Evolutionary conservation across 1,139 yeast species (phyloP).

Genomic region (Scheffersomyces insectosa): DNA sequence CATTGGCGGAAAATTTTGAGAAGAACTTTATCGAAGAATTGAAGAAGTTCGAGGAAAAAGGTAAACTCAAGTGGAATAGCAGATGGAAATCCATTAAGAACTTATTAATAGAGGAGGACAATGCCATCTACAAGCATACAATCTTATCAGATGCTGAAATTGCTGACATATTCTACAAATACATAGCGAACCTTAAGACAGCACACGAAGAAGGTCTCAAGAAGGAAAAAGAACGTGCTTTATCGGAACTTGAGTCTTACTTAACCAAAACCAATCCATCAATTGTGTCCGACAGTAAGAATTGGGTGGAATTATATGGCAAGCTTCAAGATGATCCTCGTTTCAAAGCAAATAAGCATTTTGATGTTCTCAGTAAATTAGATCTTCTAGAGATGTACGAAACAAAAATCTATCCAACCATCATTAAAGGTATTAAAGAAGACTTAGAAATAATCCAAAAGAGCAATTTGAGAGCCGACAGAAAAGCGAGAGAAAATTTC

Average conservation of each 20-base stretch:
- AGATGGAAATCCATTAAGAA: slow-evolving; percentile 64
- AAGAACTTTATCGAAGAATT: slow-evolving; percentile 54
- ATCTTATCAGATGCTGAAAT: slow-evolving; percentile 61
- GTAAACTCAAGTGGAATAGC: slow-evolving; percentile 55
- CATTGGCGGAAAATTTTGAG: slow-evolving; percentile 55
- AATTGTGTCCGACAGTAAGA: slow-evolving; percentile 28
- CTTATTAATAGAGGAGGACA: slow-evolving; percentile 53
- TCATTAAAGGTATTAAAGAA: slow-evolving; percentile 33
- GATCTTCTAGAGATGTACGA: slow-evolving; percentile 63
- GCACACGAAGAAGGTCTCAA: slow-evolving; percentile 34
- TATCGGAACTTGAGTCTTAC: slow-evolving; percentile 53
- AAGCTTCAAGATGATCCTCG: slow-evolving; percentile 48
- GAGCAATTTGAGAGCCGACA: slow-evolving; percentile 53
- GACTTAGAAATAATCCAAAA: slow-evolving; percentile 37
- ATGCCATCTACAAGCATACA: slow-evolving; percentile 64
- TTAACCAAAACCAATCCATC: slow-evolving; percentile 35
- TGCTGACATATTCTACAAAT: slow-evolving; percentile 52
- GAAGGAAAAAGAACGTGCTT: slow-evolving; percentile 47
- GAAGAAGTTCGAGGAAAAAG: slow-evolving; percentile 27
- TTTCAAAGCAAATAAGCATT: slow-evolving; percentile 60
- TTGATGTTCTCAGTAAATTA: slow-evolving; percentile 48
- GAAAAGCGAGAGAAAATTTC: slow-evolving; percentile 66
- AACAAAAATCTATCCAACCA: slow-evolving; percentile 44
- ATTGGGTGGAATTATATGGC: slow-evolving; percentile 49
- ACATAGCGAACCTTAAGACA: slow-evolving; percentile 39